Base-by-base conservation (phyloP, 1,284 basidiomycete genomes). In the Fomitopsis palustris region DNA sequence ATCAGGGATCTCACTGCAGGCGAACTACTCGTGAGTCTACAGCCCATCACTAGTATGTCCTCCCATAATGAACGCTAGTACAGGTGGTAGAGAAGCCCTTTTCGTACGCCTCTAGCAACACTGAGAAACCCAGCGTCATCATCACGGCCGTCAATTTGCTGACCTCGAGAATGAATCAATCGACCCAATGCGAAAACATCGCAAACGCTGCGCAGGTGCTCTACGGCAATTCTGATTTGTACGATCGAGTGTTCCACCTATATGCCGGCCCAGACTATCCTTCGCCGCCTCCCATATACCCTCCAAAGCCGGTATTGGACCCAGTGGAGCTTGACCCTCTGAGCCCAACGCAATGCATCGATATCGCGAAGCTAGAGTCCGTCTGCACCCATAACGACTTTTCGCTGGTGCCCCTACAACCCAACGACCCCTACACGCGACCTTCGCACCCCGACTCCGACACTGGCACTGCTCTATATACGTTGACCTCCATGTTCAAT, bases 401-500 rank as follows among this genome's bases (percentile, higher is more conserved):
- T 41, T 59, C 51, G 19, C 64, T 61, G 1, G 33, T 57, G 33
- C 58, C 59, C 38, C 57, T 66, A 3, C 56, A 41, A 2, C 54
- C 45, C 1, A 25, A 49, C 6, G 60, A 17, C 29, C 16, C 35
- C 35, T 37, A 6, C 16, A 14, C 6, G 35, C 35, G 2, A 37
- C 3, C 8, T 12, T 37, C 35, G 35, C 12, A 9, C 3, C 35
- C 35, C 35, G 35, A 14, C 35, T 12, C 16, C 35, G 39, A 55
- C 8, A 10, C 29, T 8, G 63, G 65, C 0, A 58, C 66, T 10
- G 69, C 62, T 10, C 65, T 75, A 25, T 73, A 71, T 60, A 57
- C 68, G 19, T 51, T 63, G 10, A 65, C 69, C 5, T 71, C 71
- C 1, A 64, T 72, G 42, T 68, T 72, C 63, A 75, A 75, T 60